phyloP scores from a whole-genome alignment of 2,329 filamentous ascomycete species.

The Aspergillus sergii region DNA sequence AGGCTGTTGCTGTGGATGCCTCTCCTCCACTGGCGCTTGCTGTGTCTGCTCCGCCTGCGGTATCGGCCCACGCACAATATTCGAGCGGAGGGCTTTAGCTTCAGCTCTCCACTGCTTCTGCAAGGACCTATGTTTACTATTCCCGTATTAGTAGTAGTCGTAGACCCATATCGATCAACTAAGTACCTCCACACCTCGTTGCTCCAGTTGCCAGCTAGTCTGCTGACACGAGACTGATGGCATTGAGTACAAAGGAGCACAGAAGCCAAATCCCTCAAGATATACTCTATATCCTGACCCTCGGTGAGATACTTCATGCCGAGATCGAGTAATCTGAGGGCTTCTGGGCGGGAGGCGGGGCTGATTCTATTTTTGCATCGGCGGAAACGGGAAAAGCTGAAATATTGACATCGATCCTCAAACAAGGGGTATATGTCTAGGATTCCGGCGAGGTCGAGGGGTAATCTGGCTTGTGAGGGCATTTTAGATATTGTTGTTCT shows the following conservation, averaged over 20 bases:
- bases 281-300: not conserved
- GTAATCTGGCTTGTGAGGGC: not conserved
- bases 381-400: not conserved
- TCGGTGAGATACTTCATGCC: not conserved
- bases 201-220: not conserved
- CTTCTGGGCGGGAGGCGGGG: not conserved
- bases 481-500: not conserved
- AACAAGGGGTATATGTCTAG: not conserved
- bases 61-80: not conserved
- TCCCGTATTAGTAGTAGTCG: not conserved
- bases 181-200: not conserved
- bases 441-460: not conserved
- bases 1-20: not conserved
- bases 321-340: not conserved
- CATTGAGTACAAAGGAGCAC: not conserved
- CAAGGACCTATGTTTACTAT: not conserved
- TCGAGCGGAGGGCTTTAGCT: not conserved
- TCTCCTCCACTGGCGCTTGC: not conserved
- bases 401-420: not conserved
- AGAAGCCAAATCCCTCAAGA: not conserved
- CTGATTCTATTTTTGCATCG: slow-evolving; percentile 3
- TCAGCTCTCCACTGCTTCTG: not conserved
- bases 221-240: not conserved
- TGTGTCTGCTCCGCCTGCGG: not conserved
- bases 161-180: not conserved